Conservation (phyloP, 495 filamentous ascomycete genomes). For the Cudoniella acicularis region DNA sequence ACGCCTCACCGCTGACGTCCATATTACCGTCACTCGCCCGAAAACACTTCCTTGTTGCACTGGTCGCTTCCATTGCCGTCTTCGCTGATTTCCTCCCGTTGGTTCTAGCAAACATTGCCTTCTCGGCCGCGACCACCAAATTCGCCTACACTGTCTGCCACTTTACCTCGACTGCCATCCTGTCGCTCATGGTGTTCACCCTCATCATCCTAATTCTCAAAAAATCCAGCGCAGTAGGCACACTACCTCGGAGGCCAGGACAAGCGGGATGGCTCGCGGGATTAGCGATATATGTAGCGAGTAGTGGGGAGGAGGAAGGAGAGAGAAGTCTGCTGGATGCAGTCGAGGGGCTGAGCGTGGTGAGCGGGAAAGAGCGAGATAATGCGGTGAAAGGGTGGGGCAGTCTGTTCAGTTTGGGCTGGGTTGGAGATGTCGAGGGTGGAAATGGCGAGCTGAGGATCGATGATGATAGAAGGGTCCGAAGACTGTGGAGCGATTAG, state of each 20-base stretch:
- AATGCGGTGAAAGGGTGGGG: not conserved
- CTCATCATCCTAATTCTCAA: not conserved
- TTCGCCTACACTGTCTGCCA: conserved; percentile 3
- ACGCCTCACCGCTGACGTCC: conserved; percentile 3
- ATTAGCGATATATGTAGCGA: conserved; percentile 1
- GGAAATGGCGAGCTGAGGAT: conserved; percentile 9
- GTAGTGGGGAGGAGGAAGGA: not conserved
- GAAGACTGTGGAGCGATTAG: not conserved
- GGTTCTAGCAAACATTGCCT: conserved; percentile 12
- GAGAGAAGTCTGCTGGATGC: conserved; percentile 2
- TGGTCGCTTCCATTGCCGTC: conserved; percentile 4
- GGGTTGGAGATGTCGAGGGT: not conserved
- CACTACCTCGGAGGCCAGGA: conserved; percentile 4
- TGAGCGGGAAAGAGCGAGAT: conserved; percentile 8
- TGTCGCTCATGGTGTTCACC: conserved; percentile 7
- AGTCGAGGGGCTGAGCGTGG: not conserved
- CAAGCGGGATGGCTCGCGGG: not conserved
- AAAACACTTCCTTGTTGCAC: conserved; percentile 1
- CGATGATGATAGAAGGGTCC: conserved; percentile 14
- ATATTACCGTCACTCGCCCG: conserved; percentile 7
- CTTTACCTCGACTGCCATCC: not conserved
- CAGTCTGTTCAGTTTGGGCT: not conserved
- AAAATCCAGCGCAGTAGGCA: not conserved
- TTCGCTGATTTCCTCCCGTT: conserved; percentile 14
- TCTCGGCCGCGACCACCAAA: conserved; percentile 8